Percentiles rank a stretch among this genome's conserved stretches.
Evolutionary conservation across 805 yeast genomes (phyloP).

Genomic region (Pichia paraexigua): DNA sequence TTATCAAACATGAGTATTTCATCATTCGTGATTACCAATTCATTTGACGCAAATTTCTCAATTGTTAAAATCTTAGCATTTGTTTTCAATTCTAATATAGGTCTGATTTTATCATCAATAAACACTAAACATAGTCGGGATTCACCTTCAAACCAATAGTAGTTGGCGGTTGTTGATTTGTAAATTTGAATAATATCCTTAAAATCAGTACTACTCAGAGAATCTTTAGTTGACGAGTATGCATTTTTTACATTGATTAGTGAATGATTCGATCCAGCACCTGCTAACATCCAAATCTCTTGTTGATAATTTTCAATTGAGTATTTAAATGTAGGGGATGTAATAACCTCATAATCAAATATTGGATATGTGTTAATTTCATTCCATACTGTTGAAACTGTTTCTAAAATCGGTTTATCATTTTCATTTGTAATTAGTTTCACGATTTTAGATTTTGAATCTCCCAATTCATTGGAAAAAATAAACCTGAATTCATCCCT

Average conservation of each 20-base stretch:
- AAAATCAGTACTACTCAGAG: neutral
- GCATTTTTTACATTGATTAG: constrained; percentile 22
- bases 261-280: constrained; percentile 19
- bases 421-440: constrained; percentile 10
- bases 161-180: neutral
- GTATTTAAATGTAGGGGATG: constrained; percentile 11
- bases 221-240: constrained; percentile 15
- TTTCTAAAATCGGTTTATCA: constrained; percentile 14
- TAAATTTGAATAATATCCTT: neutral
- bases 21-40: neutral
- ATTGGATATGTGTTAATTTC: constrained; percentile 21
- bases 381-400: constrained; percentile 16
- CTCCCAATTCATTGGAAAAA: constrained; percentile 22
- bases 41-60: neutral
- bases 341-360: constrained; percentile 19
- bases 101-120: neutral
- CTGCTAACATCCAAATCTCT: constrained; percentile 27
- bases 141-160: neutral
- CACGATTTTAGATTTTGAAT: constrained; percentile 17
- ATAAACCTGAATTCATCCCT: constrained; percentile 13
- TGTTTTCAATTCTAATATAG: neutral
- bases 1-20: neutral
- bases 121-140: neutral
- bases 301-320: constrained; percentile 17
- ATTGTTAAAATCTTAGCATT: neutral